Base-by-base conservation (phyloP, 768 basidiomycete species). In the Collybia sordida region DNA sequence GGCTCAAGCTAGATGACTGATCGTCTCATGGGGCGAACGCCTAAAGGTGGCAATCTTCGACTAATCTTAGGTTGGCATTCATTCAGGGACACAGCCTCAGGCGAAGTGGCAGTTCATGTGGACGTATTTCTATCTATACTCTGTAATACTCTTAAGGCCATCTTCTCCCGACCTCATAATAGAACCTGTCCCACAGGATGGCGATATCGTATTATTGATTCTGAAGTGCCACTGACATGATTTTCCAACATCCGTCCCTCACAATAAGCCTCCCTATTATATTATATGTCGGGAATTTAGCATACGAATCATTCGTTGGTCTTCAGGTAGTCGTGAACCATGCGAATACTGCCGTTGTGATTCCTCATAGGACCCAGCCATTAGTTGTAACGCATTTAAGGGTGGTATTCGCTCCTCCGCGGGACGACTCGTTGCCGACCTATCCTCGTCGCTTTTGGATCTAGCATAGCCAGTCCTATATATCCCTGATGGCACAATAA, bases 251-350 rank as follows among this genome's bases (percentile, higher is more conserved):
- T 9, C 18, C 4, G 3, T 40, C 22, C 22, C 15, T 21, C 45
- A n/a, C 17, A 34, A 34, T 47, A 21, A 18, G 6, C 8, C 9
- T 18, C 37, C 22, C 14, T 34, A 35, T 42, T 50, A 50, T n/a
- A 50, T 55, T 23, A 65, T 55, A 59, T 65, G 66, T 40, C 64
- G 61, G 24, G 69, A 68, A 58, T 85, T 84, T 45, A 83, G 62
- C 72, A 82, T 79, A 54, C 77, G 76, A 47, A 83, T 83, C 50
- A 85, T 69, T 23, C 83, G 73, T 60, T 83, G 77, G 59, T 83
- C 82, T 65, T 85, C 82, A 38, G 81, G 68, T 52, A 74, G 60
- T 51, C 77, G 31, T 31, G 31, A 31, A 31, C 5, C 31, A 14
- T 31, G 31, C 24, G 40, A 49, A 52, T 45, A 19, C 25, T 35